Percentiles rank a stretch among this genome's conserved stretches.
Evolutionary conservation across 805 yeast species (phyloP).

Genomic region (Peterozyma xylosa): DNA sequence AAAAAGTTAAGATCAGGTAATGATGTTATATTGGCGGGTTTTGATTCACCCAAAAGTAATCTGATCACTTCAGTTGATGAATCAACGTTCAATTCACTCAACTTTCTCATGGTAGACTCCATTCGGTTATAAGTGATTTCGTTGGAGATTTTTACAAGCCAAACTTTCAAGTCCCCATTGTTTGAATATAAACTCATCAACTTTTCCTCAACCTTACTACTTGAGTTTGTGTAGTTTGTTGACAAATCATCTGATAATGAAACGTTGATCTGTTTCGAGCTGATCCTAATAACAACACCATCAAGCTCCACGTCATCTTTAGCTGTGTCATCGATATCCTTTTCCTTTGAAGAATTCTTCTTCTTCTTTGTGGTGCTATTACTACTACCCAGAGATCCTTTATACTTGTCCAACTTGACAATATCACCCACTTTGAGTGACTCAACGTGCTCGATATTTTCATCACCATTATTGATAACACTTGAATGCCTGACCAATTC

Average conservation of each 20-base stretch:
- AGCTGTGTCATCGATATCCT: slow-evolving; percentile 14
- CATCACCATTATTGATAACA: slow-evolving; percentile 22
- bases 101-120: slow-evolving; percentile 67
- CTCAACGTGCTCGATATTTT: slow-evolving; percentile 37
- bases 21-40: slow-evolving; percentile 5
- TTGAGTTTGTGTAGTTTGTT: slow-evolving; percentile 11
- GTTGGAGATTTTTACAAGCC: slow-evolving; percentile 64
- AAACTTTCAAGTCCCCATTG: slow-evolving; percentile 34
- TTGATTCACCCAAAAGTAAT: slow-evolving; percentile 36
- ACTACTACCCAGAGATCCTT: slow-evolving; percentile 15
- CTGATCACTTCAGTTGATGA: slow-evolving; percentile 31
- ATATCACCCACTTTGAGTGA: slow-evolving; percentile 66
- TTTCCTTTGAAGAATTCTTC: slow-evolving; percentile 22
- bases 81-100: slow-evolving; percentile 36
- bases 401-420: slow-evolving; percentile 49
- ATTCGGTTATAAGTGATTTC: slow-evolving; percentile 70
- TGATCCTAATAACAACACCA: slow-evolving; percentile 60
- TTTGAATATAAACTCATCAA: slow-evolving; percentile 35
- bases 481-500: slow-evolving; percentile 56
- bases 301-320: slow-evolving; percentile 27
- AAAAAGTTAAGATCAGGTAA: slow-evolving; percentile 21
- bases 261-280: slow-evolving; percentile 39
- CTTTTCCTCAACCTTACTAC: slow-evolving; percentile 37
- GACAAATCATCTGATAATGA: slow-evolving; percentile 46
- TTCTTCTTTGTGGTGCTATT: slow-evolving; percentile 11